phyloP scores from a whole-genome alignment of 2,329 filamentous ascomycete genomes.

The Alternaria panax region DNA sequence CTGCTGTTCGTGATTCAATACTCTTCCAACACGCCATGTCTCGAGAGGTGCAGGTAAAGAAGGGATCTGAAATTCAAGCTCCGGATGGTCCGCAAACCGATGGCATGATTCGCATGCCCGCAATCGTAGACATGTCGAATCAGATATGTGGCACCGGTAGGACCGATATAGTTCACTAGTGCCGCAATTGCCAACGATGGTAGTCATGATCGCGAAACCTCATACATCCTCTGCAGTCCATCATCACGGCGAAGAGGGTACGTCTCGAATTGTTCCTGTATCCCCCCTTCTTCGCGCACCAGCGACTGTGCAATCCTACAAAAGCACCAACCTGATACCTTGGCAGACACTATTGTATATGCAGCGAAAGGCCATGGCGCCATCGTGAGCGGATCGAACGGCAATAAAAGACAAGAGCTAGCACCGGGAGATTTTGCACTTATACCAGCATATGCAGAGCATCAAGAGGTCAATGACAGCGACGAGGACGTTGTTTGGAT shows the following conservation, averaged over 20 bases:
- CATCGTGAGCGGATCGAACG: constrained; percentile 63
- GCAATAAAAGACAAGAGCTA: constrained; percentile 65
- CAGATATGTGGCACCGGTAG: constrained; percentile 72
- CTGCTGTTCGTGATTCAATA: neutral
- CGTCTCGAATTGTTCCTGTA: constrained; percentile 23
- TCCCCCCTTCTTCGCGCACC: neutral
- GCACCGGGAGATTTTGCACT: constrained; percentile 72
- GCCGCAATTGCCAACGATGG: constrained; percentile 6
- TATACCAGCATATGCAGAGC: constrained; percentile 73
- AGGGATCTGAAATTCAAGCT: constrained; percentile 38
- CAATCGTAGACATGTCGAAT: constrained; percentile 70
- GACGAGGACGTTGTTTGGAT: constrained; percentile 71
- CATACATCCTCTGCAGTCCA: constrained; percentile 68
- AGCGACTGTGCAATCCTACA: neutral
- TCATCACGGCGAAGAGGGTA: constrained; percentile 74
- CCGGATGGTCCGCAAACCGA: constrained; percentile 56
- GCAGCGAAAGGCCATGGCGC: constrained; percentile 67
- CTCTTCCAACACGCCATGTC: constrained; percentile 21
- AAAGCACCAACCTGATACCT: constrained; percentile 11
- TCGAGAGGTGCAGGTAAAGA: constrained; percentile 41
- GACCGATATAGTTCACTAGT: constrained; percentile 28
- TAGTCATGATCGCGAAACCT: constrained; percentile 70
- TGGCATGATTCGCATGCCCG: constrained; percentile 61
- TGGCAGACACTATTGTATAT: constrained; percentile 71
- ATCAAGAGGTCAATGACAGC: constrained; percentile 72